Evolutionary conservation across 768 basidiomycete genomes (phyloP).

Genomic region (Suillus spraguei): DNA sequence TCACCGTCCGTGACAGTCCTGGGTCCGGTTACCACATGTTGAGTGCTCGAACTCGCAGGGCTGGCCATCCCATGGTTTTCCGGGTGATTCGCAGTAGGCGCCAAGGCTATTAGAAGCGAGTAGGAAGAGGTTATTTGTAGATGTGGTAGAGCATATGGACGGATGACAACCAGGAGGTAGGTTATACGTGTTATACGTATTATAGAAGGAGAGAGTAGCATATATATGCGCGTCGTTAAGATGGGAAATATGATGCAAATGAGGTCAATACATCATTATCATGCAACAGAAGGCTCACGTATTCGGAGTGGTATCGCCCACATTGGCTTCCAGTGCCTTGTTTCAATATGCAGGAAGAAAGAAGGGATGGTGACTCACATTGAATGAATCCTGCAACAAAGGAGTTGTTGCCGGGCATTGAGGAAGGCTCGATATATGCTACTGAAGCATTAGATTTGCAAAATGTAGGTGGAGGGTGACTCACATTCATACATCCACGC

Average conservation of each 20-base stretch:
- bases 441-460: slow-evolving; percentile 1
- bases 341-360: slow-evolving; percentile 12
- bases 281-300: slow-evolving; percentile 49
- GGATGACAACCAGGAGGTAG: neutral
- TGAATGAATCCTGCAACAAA: slow-evolving; percentile 81
- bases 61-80: slow-evolving; percentile 64
- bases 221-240: slow-evolving; percentile 8
- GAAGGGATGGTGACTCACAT: slow-evolving; percentile 43
- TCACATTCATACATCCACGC: slow-evolving; percentile 76
- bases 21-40: slow-evolving; percentile 69
- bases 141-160: neutral
- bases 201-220: neutral
- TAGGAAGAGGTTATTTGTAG: neutral
- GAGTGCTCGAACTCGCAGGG: slow-evolving; percentile 72
- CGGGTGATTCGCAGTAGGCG: slow-evolving; percentile 79
- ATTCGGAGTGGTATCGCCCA: slow-evolving; percentile 80
- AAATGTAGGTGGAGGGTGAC: slow-evolving; percentile 17
- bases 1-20: slow-evolving; percentile 74
- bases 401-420: slow-evolving; percentile 67
- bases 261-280: slow-evolving; percentile 10
- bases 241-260: slow-evolving; percentile 5
- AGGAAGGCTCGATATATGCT: slow-evolving; percentile 65
- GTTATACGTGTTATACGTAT: neutral
- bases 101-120: slow-evolving; percentile 46
- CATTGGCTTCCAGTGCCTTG: slow-evolving; percentile 56